Base-by-base conservation (phyloP, 2,329 filamentous ascomycete species). In the Hypoxylon sp. region DNA sequence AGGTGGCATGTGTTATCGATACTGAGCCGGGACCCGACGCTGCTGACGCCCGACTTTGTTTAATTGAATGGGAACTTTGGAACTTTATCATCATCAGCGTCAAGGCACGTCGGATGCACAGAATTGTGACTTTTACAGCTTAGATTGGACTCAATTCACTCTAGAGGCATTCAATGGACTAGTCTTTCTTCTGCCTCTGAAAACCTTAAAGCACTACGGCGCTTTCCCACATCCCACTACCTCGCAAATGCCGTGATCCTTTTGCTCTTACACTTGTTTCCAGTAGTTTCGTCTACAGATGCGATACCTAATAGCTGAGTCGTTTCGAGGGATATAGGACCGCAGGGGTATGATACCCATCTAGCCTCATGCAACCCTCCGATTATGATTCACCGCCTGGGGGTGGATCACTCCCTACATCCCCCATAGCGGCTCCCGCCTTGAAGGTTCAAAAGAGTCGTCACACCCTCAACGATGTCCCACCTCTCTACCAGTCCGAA, bases 401-500 rank as follows among this genome's bases (percentile, higher is more conserved):
- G 80, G 84, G 88, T 82, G 87, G 90, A 80, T 88, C 90, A 78
- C 87, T 91, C 80, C 89, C 90, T 79, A 87, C 90, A 75, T 86
- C 91, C 79, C 90, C 91, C 75, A 82, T 89, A 76, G 89, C 90
- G 72, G 85, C 89, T 73, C 87, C 90, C 68, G 78, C 83, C 70
- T 74, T 86, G 77, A 88, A 83, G 74, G 75, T 89, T 64, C 86
- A 89, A 70, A 92, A 90, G 81, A 82, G 84, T 71, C 87, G 90
- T 59, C 85, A 89, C 67, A 84, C 88, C 49, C 80, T 85, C 64
- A 78, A 84, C 73, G 79, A 83, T 67, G 80, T 65, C 49, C 62
- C 81, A 34, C 36, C 82, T 38, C 77, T 85, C 59, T 82, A 85
- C 34, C 81, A 82, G 68, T 86, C 86, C 71, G 87, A 89, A 60